Base-by-base conservation (phyloP, 108 stramenopile species). In the Stephanodiscus triporus region DNA sequence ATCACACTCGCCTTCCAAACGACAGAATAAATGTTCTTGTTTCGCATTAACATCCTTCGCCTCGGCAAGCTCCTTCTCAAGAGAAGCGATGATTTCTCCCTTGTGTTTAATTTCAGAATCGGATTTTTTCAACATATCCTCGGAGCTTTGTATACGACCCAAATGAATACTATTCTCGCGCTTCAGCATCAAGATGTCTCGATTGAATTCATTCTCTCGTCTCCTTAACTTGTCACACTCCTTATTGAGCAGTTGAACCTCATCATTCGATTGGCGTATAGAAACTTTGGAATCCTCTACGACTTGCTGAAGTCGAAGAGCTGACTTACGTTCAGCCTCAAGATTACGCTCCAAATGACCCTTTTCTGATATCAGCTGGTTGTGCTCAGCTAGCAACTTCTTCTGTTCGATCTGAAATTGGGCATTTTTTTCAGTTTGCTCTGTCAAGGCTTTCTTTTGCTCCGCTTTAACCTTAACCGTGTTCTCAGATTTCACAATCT, bases 1-100 rank as follows among this genome's bases (percentile, higher is more conserved):
- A 76, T 89, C 89, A 22, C 91, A 83, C 63, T 92, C 91, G 48
- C 86, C 87, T 84, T 92, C 90, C 42, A 70, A 66, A 43, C 76
- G 68, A 19, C 48, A 60, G 0, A 54, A 64, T 14, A 70, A 27
- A 7, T 43, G 67, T 14, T 89, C 70, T 50, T 88, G 85, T 50
- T 80, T 84, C 23, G 88, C 73, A 56, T 70, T 50, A 59, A 84
- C 86, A 73, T 63, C 71, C 40, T 82, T 90, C 57, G 84, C 84
- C 58, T 76, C 71, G 2, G 70, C 66, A 16, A 91, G 80, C 83
- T 93, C 87, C 13, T 79, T 75, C 43, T 89, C 88, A 6, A 92
- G 54, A 29, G 83, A 85, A 13, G 69, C 73, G 50, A 82, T 74
- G 26, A 83, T 73, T 66, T 84, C 82, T 61, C 89, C 89, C 42